phyloP scores from a whole-genome alignment of 768 basidiomycete genomes.

The Paxillus ammoniavirescens region DNA sequence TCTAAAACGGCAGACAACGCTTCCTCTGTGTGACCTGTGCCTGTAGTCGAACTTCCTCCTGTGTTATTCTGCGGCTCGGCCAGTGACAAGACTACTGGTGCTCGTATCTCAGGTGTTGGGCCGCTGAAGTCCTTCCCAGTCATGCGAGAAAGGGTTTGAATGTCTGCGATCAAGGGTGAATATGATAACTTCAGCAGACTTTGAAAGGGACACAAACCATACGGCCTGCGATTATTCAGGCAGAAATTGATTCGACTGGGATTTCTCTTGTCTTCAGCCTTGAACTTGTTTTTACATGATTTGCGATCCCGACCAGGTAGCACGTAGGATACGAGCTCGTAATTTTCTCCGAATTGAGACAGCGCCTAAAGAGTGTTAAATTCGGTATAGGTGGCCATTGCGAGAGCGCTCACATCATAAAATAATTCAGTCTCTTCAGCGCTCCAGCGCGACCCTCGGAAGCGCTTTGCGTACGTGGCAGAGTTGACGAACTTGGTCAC shows the following conservation, averaged over 20 bases:
- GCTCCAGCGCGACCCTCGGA: conserved; percentile 83
- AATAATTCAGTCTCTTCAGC: conserved; percentile 89
- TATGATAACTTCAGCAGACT: not conserved
- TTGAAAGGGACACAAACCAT: conserved; percentile 48
- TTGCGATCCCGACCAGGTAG: conserved; percentile 84
- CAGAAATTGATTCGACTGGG: conserved; percentile 71
- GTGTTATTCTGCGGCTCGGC: conserved; percentile 19
- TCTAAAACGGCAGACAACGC: conserved; percentile 36
- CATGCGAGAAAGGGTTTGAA: conserved; percentile 70
- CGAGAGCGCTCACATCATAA: conserved; percentile 59
- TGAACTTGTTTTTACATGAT: conserved; percentile 93
- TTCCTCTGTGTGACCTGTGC: conserved; percentile 18
- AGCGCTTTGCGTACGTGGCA: conserved; percentile 75
- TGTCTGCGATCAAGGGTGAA: conserved; percentile 44
- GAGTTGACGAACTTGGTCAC: conserved; percentile 85
- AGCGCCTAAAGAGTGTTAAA: conserved; percentile 57
- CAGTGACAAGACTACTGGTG: conserved; percentile 36
- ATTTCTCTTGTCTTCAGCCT: conserved; percentile 82
- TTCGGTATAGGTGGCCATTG: not conserved
- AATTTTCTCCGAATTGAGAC: conserved; percentile 88
- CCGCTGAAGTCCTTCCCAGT: conserved; percentile 87
- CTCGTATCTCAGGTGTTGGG: conserved; percentile 67
- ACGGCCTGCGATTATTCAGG: conserved; percentile 72
- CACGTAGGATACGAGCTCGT: conserved; percentile 85
- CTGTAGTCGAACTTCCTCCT: not conserved